phyloP scores from a whole-genome alignment of 495 filamentous ascomycete species.

The Beverwykella pulmonaria region DNA sequence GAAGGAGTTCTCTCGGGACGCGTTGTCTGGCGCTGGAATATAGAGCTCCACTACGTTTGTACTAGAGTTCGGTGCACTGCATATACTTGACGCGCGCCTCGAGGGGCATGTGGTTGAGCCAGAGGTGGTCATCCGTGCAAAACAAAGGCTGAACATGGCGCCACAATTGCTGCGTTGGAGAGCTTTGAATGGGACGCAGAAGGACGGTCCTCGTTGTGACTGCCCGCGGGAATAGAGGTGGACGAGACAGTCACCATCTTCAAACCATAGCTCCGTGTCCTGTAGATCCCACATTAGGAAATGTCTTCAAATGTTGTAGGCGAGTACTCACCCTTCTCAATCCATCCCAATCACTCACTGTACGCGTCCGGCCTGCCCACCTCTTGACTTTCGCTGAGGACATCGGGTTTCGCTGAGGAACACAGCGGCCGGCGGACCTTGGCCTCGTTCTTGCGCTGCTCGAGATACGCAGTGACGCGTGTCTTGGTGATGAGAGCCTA shows the following conservation, averaged over 20 bases:
- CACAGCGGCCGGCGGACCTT: slow-evolving; percentile 18
- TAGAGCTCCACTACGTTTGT: slow-evolving; percentile 57
- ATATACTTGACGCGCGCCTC: slow-evolving; percentile 23
- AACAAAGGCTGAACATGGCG: slow-evolving; percentile 57
- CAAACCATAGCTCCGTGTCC: slow-evolving; percentile 67
- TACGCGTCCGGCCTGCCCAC: slow-evolving; percentile 61
- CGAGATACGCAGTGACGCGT: neutral
- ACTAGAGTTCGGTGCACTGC: slow-evolving; percentile 13
- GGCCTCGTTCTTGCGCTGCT: neutral
- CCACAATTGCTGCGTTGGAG: slow-evolving; percentile 56
- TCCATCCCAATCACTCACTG: slow-evolving; percentile 56
- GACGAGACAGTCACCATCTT: slow-evolving; percentile 63
- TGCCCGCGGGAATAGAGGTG: slow-evolving; percentile 63
- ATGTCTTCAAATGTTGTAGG: neutral
- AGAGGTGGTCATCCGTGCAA: slow-evolving; percentile 41
- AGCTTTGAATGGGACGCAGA: slow-evolving; percentile 57
- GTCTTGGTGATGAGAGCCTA: neutral
- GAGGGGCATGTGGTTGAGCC: slow-evolving; percentile 1
- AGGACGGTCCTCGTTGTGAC: slow-evolving; percentile 62
- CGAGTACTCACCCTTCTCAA: slow-evolving; percentile 52
- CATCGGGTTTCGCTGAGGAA: slow-evolving; percentile 20
- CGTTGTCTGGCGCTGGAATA: slow-evolving; percentile 59
- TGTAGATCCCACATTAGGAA: slow-evolving; percentile 29
- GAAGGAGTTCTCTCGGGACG: slow-evolving; percentile 54
- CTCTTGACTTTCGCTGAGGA: slow-evolving; percentile 42